Conservation (phyloP, 1,139 yeast genomes). For the Geotrichum aggregatum region DNA sequence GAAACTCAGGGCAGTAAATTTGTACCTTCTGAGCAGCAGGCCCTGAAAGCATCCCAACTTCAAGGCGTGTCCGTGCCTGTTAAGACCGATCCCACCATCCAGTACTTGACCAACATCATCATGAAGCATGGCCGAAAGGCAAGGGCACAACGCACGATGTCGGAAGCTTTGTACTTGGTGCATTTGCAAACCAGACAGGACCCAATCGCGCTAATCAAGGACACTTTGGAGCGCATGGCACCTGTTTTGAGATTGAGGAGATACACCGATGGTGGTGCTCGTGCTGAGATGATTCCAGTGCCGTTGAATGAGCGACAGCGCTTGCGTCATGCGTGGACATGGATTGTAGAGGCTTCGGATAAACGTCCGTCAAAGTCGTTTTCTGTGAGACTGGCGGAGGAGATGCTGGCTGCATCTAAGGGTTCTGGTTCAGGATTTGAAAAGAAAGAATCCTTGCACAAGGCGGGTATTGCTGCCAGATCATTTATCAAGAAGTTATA, state of each 20-base stretch:
- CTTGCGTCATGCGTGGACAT: constrained; percentile 75
- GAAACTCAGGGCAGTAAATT: constrained; percentile 22
- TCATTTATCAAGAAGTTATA: constrained; percentile 36
- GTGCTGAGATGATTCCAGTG: constrained; percentile 71
- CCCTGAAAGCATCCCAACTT: constrained; percentile 50
- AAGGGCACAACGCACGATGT: constrained; percentile 67
- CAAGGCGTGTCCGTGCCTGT: constrained; percentile 57
- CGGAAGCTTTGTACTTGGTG: constrained; percentile 76
- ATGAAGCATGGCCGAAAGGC: constrained; percentile 93
- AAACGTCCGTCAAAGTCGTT: constrained; percentile 77
- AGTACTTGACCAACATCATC: constrained; percentile 75
- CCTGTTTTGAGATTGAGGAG: constrained; percentile 80
- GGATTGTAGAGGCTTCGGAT: constrained; percentile 83
- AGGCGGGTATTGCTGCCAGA: constrained; percentile 59
- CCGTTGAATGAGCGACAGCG: constrained; percentile 83
- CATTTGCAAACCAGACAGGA: constrained; percentile 66
- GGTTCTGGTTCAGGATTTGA: constrained; percentile 84
- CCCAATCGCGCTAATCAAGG: constrained; percentile 72
- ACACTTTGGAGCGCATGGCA: constrained; percentile 73
- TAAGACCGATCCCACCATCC: constrained; percentile 63
- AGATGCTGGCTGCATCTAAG: constrained; percentile 67
- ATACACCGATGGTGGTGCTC: constrained; percentile 80
- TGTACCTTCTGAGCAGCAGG: constrained; percentile 57
- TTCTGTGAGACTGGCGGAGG: constrained; percentile 87
- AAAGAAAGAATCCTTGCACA: constrained; percentile 78